phyloP scores from a whole-genome alignment of 306 rosid species.

The Fragaria ananassa region DNA sequence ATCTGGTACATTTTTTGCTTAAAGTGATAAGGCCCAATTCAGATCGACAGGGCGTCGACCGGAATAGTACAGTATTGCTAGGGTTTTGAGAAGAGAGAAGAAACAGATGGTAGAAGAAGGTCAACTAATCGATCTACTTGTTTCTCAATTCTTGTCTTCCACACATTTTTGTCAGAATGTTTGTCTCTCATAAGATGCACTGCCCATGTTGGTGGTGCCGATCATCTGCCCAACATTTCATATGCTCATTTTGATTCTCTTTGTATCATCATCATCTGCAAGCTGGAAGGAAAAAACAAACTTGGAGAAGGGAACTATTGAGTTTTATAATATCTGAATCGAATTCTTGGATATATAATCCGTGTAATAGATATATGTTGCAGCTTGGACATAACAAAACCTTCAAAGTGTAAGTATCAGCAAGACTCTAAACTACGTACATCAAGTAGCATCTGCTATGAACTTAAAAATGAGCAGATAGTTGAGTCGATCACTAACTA shows the following conservation, averaged over 20 bases:
- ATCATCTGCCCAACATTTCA: slow-evolving; percentile 25
- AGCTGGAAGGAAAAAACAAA: neutral
- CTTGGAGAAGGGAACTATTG: too few species aligned
- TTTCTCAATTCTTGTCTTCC: neutral
- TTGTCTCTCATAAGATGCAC: slow-evolving; percentile 10
- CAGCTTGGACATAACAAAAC: too few species aligned
- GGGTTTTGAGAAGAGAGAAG: neutral
- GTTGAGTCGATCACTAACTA: too few species aligned
- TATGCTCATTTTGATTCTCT: slow-evolving; percentile 10
- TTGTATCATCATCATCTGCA: neutral
- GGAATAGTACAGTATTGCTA: neutral
- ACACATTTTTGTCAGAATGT: slow-evolving; percentile 39
- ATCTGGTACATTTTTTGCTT: neutral
- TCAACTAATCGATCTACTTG: neutral
- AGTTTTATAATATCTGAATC: too few species aligned
- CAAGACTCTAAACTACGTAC: too few species aligned
- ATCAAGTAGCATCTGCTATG: too few species aligned
- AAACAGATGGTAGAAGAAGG: neutral
- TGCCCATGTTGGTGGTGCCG: slow-evolving; percentile 40
- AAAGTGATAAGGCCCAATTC: neutral
- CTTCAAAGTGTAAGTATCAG: too few species aligned
- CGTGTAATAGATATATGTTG: too few species aligned
- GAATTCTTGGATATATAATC: too few species aligned
- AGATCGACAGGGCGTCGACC: neutral
- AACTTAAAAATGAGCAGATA: too few species aligned